These are phyloP conservation scores for Colletotrichum chrysophilum DNA, from an alignment of 2,329 filamentous ascomycete genomes.

Conservation along the genomic window DNA sequence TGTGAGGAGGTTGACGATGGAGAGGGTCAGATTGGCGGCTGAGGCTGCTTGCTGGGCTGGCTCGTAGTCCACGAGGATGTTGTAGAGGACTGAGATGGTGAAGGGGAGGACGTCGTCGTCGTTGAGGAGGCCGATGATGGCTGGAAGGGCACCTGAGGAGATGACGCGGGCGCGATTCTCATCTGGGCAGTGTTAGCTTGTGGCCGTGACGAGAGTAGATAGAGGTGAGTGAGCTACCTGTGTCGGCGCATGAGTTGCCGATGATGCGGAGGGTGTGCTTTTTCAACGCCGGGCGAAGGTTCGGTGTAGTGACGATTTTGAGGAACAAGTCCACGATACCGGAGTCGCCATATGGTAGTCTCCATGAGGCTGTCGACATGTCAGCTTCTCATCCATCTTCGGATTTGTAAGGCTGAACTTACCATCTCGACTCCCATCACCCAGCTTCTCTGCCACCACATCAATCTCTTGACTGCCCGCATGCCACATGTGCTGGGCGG, in stretches of 20 bases:
- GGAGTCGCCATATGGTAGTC: slow-evolving; percentile 61
- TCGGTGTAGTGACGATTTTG: slow-evolving; percentile 43
- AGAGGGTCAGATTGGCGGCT: slow-evolving; percentile 52
- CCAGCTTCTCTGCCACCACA: slow-evolving; percentile 54
- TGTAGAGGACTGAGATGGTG: slow-evolving; percentile 65
- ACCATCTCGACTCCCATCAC: slow-evolving; percentile 62
- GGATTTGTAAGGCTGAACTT: slow-evolving; percentile 29
- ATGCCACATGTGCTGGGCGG: slow-evolving; percentile 45
- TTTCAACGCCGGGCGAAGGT: slow-evolving; percentile 47
- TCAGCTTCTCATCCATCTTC: slow-evolving; percentile 16
- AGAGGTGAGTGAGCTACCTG: slow-evolving; percentile 38
- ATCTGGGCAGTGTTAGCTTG: slow-evolving; percentile 40
- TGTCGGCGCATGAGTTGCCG: slow-evolving; percentile 69
- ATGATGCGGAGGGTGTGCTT: slow-evolving; percentile 62
- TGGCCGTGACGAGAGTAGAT: neutral
- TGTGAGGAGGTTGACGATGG: slow-evolving; percentile 54
- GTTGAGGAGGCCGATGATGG: slow-evolving; percentile 53
- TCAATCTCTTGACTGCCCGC: slow-evolving; percentile 47
- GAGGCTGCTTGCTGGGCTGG: slow-evolving; percentile 62
- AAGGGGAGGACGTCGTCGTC: slow-evolving; percentile 55
- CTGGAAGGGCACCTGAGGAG: slow-evolving; percentile 48
- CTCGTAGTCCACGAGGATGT: slow-evolving; percentile 68
- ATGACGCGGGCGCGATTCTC: slow-evolving; percentile 64
- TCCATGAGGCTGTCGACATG: slow-evolving; percentile 54
- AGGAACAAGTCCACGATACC: slow-evolving; percentile 64